Percentiles rank a stretch among this genome's conserved stretches.
These are phyloP conservation scores for Suhomyces taliae DNA, from an alignment of 1,139 yeast genomes.

Conservation along the genomic window DNA sequence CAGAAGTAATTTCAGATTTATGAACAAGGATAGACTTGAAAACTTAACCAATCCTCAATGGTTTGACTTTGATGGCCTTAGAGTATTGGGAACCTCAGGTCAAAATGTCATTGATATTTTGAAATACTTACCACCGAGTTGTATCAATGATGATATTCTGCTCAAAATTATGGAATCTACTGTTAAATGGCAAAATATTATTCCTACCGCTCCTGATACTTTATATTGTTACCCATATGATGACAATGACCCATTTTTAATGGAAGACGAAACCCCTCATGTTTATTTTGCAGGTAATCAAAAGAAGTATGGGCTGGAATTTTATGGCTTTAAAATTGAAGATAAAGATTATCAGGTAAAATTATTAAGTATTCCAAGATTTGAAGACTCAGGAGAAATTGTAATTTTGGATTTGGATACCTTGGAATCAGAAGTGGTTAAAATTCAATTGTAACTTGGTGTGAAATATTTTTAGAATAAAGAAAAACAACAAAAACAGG, in stretches of 20 bases:
- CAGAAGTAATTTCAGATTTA: slow-evolving; percentile 42
- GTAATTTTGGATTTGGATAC: slow-evolving; percentile 65
- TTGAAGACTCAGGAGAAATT: slow-evolving; percentile 62
- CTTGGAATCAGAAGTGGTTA: slow-evolving; percentile 50
- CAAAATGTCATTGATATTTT: slow-evolving; percentile 78
- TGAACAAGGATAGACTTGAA: slow-evolving; percentile 41
- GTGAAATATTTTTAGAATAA: too few relatives aligned
- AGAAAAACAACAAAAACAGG: too few relatives aligned
- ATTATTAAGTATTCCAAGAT: slow-evolving; percentile 70
- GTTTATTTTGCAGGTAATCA: slow-evolving; percentile 88
- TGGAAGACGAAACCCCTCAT: slow-evolving; percentile 71
- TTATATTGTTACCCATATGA: slow-evolving; percentile 84
- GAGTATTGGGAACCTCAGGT: slow-evolving; percentile 76
- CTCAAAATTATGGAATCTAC: slow-evolving; percentile 59
- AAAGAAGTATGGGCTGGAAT: slow-evolving; percentile 49
- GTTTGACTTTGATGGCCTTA: slow-evolving; percentile 50
- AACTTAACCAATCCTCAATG: slow-evolving; percentile 76
- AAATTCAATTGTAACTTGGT: slow-evolving; percentile 4
- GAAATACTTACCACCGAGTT: slow-evolving; percentile 47
- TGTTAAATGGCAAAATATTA: slow-evolving; percentile 79
- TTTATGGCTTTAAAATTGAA: slow-evolving; percentile 20
- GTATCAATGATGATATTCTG: slow-evolving; percentile 15
- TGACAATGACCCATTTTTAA: slow-evolving; percentile 78
- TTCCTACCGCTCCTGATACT: slow-evolving; percentile 97
- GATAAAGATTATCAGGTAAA: slow-evolving; percentile 31